Base-by-base conservation (phyloP, 2,329 filamentous ascomycete genomes). In the Peltaster fructicola region DNA sequence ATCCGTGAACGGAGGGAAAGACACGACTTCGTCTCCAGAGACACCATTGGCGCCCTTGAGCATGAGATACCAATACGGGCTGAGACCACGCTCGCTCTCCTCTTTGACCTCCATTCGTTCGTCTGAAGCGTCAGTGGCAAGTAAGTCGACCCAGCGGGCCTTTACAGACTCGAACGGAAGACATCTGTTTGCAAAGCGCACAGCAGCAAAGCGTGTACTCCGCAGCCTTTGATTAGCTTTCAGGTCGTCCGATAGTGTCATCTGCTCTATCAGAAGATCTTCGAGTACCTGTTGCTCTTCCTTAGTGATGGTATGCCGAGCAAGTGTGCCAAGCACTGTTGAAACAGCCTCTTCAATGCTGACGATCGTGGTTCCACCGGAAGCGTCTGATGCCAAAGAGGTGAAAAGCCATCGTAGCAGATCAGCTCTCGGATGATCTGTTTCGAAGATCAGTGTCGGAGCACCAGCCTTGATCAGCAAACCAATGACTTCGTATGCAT, bases 261-360 rank as follows among this genome's bases (percentile, higher is more conserved):
- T 50, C 22, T 81, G 75, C 14, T 63, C 61, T 6, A 82, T 54
- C 6, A 90, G 59, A 25, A 88, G 60, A 20, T 54, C 50, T 16
- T 61, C 57, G 13, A 68, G 44, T 17, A 54, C 48, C 20, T 44
- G 38, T 32, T 56, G 52, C 20, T 59, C 51, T 3, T 49, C 40
- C 14, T 47, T 34, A 22, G 56, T 50, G 14, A 61, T 45, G 2
- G 53, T 46, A 28, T 58, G 50, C 3, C 37, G 33, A 7, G 59
- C 44, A 31, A 72, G 65, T 3, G 65, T 61, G 32, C 63, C 64
- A n/a, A 78, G 51, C 33, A 92, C 60, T 27, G 73, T 81, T 4
- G 82, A 85, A 3, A 95, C 56, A 0, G 84, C 76, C 25, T 85
- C 79, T 40, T 95, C 84, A 27, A 95, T 82, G 43, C 81, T 88